phyloP scores from a whole-genome alignment of 2,329 filamentous ascomycete genomes.

The Nakataea oryzae region DNA sequence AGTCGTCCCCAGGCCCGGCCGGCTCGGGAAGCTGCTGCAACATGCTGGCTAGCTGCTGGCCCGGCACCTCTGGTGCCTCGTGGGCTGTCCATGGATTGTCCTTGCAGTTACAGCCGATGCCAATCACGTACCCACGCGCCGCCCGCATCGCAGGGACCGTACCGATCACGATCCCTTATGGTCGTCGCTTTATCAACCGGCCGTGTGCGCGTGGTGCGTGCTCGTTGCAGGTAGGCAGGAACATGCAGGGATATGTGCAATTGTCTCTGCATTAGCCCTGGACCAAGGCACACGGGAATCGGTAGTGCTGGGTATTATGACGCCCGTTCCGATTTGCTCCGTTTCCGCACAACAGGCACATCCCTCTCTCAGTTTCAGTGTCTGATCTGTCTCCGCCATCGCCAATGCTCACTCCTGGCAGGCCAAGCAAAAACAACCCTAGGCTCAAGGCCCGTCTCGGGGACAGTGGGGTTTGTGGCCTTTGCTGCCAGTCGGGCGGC shows the following conservation, averaged over 20 bases:
- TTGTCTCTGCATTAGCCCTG: background rate
- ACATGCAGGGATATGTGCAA: too few species aligned
- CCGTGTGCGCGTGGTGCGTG: too few species aligned
- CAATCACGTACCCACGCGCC: background rate
- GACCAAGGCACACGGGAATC: background rate
- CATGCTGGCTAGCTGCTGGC: background rate
- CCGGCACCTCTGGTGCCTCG: too few species aligned
- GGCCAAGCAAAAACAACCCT: background rate
- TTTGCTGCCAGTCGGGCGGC: too few species aligned
- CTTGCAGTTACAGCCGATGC: background rate
- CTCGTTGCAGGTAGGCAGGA: too few species aligned
- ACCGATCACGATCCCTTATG: background rate
- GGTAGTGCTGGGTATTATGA: background rate
- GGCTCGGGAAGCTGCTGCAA: background rate
- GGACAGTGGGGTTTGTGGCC: background rate
- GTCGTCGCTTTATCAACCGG: background rate
- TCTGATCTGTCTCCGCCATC: too few species aligned
- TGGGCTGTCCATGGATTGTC: background rate
- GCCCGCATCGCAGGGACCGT: background rate
- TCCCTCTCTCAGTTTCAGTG: too few species aligned
- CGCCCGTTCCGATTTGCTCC: background rate
- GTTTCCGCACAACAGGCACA: background rate
- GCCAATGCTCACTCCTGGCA: background rate
- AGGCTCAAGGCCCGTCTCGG: too few species aligned
- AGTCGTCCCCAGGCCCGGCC: background rate